Base-by-base conservation (phyloP, 1,284 basidiomycete species). In the Amylostereum areolatum region DNA sequence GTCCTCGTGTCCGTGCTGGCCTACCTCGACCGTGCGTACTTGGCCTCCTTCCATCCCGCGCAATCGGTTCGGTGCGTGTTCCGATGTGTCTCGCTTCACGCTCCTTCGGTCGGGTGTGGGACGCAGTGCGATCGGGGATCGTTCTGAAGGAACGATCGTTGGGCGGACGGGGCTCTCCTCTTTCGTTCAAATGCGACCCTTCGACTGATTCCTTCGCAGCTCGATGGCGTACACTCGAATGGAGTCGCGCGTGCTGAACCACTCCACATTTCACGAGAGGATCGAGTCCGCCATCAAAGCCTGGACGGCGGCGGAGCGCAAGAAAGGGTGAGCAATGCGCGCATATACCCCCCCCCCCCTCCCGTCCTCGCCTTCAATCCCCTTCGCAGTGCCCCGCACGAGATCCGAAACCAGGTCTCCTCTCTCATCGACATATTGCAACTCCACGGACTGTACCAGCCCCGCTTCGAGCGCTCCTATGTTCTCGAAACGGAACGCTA, bases 1-100 rank as follows among this genome's bases (percentile, higher is more conserved):
- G 62, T 84, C 7, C 56, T 87, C 7, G 66, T 73, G 55, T 81
- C 80, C 0, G 60, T 85, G 25, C 60, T 86, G 50, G 75, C 83
- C 0, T 83, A 81, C 56, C 65, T 87, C 39, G 82, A 88, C 57
- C 79, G 83, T 58, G 68, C 69, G 0, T 83, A 82, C 55, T 65
- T 81, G 1, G 59, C 60, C 2, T 66, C 72, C 48, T 64, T 67
- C 30, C 59, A 66, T 34, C 53, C 63, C 6, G 52, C 68, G 6
- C 50, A 56, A 11, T 63, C 60, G 24, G 74, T 81, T 39, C 72
- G 61, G 83, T 82, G 54, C 46, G 54, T 57, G 10, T 42, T 10
- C 29, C 46, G 10, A 10, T 41, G 9, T 36, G 3, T 11, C 25
- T 18, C 7, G 9, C 46, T n/a, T 30, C 27, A 6, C 31, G 37